phyloP scores from a whole-genome alignment of 129 eudicot species.

The Heracleum sosnowskyi region DNA sequence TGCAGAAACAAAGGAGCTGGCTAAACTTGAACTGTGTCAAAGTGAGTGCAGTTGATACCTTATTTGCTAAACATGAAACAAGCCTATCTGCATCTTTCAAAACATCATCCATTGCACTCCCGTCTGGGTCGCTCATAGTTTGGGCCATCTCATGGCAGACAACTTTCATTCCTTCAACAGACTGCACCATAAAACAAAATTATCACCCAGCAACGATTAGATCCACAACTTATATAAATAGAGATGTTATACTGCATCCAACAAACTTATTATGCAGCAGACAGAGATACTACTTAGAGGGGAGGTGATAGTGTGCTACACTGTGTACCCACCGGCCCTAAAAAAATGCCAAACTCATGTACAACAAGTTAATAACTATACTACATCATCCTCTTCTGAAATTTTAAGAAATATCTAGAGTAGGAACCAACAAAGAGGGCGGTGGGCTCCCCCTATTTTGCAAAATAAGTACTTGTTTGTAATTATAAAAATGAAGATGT shows the following conservation, averaged over 20 bases:
- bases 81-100: constrained; percentile 92
- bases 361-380: too few relatives aligned
- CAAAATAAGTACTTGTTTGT: neutral
- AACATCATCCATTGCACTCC: constrained; percentile 66
- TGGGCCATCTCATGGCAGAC: constrained; percentile 84
- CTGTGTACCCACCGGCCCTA: neutral
- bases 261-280: neutral
- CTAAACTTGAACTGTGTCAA: neutral
- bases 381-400: neutral
- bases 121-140: constrained; percentile 71
- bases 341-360: neutral
- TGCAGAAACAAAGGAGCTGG: neutral
- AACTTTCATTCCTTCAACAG: constrained; percentile 99
- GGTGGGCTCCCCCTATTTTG: neutral
- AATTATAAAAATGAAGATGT: neutral
- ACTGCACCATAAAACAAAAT: constrained; percentile 37
- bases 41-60: constrained; percentile 32
- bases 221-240: neutral
- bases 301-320: neutral
- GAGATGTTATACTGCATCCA: neutral
- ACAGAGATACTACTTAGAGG: neutral
- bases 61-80: constrained; percentile 85
- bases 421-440: neutral
- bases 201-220: neutral
- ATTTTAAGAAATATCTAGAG: neutral